Percentiles rank a stretch among this genome's conserved stretches.
These are phyloP conservation scores for Aspergillus candidus DNA, from an alignment of 2,329 filamentous ascomycete species.

Conservation along the genomic window DNA sequence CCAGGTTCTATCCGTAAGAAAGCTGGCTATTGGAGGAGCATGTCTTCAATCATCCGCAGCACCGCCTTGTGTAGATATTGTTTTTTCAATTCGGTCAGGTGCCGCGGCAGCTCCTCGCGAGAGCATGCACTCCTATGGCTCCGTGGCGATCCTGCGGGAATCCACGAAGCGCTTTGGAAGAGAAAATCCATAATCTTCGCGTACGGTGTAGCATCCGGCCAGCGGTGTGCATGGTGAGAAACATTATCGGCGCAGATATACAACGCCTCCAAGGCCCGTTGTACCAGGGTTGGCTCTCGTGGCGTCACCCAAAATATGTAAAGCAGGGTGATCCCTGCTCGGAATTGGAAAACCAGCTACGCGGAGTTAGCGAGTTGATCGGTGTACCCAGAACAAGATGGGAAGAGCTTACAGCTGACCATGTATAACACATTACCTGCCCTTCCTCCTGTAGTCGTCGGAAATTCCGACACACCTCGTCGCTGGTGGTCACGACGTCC, in stretches of 20 bases:
- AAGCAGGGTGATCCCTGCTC: constrained; percentile 22
- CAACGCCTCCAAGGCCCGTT: constrained; percentile 16
- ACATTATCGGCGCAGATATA: constrained; percentile 17
- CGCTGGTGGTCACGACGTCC: constrained; percentile 20
- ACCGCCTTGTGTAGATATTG: constrained; percentile 21
- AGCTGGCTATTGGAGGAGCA: constrained; percentile 10
- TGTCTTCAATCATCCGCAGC: constrained; percentile 24
- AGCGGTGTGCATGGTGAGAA: constrained; percentile 18
- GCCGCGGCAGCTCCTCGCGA: constrained; percentile 11
- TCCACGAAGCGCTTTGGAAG: constrained; percentile 3
- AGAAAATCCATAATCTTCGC: constrained; percentile 17
- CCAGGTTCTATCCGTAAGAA: too few species aligned
- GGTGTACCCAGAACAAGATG: background rate
- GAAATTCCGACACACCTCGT: constrained; percentile 22
- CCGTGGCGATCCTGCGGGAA: constrained; percentile 9
- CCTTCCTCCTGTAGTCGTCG: constrained; percentile 23
- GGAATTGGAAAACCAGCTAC: constrained; percentile 24
- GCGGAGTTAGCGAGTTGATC: background rate
- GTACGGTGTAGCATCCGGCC: constrained; percentile 20
- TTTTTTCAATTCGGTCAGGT: constrained; percentile 18
- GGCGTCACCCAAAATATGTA: constrained; percentile 20
- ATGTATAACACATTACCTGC: constrained; percentile 25
- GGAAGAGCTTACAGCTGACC: constrained; percentile 20
- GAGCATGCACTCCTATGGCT: background rate
- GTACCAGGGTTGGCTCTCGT: constrained; percentile 4